phyloP scores from a whole-genome alignment of 805 yeast genomes.

The Kazachstania kunashirensis region DNA sequence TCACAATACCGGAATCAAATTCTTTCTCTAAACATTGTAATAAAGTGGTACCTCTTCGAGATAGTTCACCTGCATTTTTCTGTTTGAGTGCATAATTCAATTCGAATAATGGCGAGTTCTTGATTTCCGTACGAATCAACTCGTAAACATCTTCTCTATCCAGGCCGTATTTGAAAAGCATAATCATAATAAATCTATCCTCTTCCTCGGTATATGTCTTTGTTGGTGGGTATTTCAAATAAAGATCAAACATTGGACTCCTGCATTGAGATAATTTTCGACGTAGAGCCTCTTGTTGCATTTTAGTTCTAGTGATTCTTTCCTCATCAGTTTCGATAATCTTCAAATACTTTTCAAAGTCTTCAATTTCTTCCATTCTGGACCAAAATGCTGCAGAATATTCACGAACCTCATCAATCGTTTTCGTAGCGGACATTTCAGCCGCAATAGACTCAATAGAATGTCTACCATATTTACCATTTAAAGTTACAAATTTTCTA shows the following conservation, averaged over 20 bases:
- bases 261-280: slow-evolving; percentile 60
- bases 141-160: slow-evolving; percentile 76
- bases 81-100: slow-evolving; percentile 83
- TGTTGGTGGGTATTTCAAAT: slow-evolving; percentile 62
- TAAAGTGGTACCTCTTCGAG: slow-evolving; percentile 73
- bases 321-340: slow-evolving; percentile 90
- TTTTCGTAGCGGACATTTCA: slow-evolving; percentile 70
- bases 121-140: slow-evolving; percentile 60
- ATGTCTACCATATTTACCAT: slow-evolving; percentile 75
- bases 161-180: slow-evolving; percentile 69
- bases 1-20: slow-evolving; percentile 33
- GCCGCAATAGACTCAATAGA: slow-evolving; percentile 58
- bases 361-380: slow-evolving; percentile 69
- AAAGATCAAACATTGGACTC: slow-evolving; percentile 73
- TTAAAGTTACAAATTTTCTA: slow-evolving; percentile 61
- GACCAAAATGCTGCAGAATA: slow-evolving; percentile 80
- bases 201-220: slow-evolving; percentile 79
- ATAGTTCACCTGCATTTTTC: slow-evolving; percentile 65
- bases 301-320: slow-evolving; percentile 48
- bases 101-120: slow-evolving; percentile 67
- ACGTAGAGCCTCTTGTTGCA: slow-evolving; percentile 73
- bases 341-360: slow-evolving; percentile 70
- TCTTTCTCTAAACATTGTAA: slow-evolving; percentile 70
- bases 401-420: slow-evolving; percentile 65
- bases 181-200: slow-evolving; percentile 77